Evolutionary conservation across 371 early-diverging fungal genomes (phyloP).

Genomic region (Mucor sp.): DNA sequence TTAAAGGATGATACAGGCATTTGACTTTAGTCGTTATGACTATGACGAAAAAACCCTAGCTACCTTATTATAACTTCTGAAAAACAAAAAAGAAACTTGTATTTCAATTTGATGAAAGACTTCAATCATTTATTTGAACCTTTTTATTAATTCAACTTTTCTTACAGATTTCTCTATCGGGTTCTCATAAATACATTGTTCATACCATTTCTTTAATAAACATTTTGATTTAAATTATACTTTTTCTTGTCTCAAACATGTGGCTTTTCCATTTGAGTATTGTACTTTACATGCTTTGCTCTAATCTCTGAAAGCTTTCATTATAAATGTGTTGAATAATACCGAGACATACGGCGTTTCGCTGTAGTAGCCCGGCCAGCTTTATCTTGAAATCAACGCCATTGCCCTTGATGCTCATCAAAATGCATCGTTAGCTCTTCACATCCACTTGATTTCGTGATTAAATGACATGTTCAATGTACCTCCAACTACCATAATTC

Average conservation of each 20-base stretch:
- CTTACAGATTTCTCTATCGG: neutral
- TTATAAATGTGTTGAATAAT: no score
- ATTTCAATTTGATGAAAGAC: neutral
- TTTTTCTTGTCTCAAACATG: neutral
- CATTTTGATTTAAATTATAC: neutral
- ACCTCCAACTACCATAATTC: no score
- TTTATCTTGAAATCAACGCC: no score
- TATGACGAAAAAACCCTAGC: conserved; percentile 51
- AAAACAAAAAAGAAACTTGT: conserved; percentile 8
- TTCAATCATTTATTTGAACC: neutral
- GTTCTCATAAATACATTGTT: neutral
- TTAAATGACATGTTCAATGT: no score
- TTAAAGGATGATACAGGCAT: conserved; percentile 50
- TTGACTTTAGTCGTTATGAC: conserved; percentile 49
- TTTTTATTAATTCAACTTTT: conserved; percentile 1
- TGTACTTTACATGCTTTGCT: no score
- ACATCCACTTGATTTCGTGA: no score
- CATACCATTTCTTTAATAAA: neutral
- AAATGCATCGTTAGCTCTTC: no score
- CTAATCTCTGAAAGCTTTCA: no score
- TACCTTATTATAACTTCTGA: conserved; percentile 43
- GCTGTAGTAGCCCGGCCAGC: no score
- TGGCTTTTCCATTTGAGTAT: no score
- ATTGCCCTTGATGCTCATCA: no score
- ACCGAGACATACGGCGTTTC: no score